Evolutionary conservation across 192 early-diverging fungal genomes (phyloP).

Genomic region (Coemansia sp.): DNA sequence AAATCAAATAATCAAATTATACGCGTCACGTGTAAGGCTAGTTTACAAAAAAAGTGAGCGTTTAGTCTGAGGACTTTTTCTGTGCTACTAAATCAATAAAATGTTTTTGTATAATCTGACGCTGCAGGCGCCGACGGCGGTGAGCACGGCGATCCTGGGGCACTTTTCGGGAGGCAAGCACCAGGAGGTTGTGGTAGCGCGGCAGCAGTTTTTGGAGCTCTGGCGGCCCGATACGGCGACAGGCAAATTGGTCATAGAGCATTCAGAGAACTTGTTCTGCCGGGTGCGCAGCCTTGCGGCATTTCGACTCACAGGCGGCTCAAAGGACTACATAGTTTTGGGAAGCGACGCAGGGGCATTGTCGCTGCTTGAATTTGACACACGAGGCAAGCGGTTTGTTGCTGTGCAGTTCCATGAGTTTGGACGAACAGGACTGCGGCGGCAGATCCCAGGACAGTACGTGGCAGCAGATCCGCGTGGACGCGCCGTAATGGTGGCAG

Average conservation of each 20-base stretch:
- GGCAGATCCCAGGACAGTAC: slow-evolving; percentile 93
- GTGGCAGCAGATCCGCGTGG: slow-evolving; percentile 95
- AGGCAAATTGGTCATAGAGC: slow-evolving; percentile 73
- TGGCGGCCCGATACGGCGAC: slow-evolving; percentile 72
- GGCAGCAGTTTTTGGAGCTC: slow-evolving; percentile 73
- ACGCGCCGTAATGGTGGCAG: slow-evolving; percentile 92
- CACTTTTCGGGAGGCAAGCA: slow-evolving; percentile 87
- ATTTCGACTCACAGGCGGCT: slow-evolving; percentile 86
- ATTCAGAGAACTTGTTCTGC: slow-evolving; percentile 82
- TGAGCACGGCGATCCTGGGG: slow-evolving; percentile 78
- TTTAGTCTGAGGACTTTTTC: not conserved
- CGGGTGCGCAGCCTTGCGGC: slow-evolving; percentile 76
- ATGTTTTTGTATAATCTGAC: slow-evolving; percentile 84
- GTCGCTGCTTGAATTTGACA: slow-evolving; percentile 87
- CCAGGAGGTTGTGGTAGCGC: slow-evolving; percentile 83
- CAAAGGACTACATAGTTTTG: slow-evolving; percentile 90
- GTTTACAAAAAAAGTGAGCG: not conserved
- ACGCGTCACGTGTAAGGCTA: not conserved
- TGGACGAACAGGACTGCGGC: slow-evolving; percentile 87
- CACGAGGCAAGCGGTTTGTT: slow-evolving; percentile 67
- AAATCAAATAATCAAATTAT: not conserved
- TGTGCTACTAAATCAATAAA: not conserved
- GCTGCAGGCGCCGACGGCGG: slow-evolving; percentile 76
- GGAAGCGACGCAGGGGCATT: slow-evolving; percentile 89
- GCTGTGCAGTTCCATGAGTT: slow-evolving; percentile 90